Conservation (phyloP, 1,284 basidiomycete genomes). For the Fomitopsis betulina region DNA sequence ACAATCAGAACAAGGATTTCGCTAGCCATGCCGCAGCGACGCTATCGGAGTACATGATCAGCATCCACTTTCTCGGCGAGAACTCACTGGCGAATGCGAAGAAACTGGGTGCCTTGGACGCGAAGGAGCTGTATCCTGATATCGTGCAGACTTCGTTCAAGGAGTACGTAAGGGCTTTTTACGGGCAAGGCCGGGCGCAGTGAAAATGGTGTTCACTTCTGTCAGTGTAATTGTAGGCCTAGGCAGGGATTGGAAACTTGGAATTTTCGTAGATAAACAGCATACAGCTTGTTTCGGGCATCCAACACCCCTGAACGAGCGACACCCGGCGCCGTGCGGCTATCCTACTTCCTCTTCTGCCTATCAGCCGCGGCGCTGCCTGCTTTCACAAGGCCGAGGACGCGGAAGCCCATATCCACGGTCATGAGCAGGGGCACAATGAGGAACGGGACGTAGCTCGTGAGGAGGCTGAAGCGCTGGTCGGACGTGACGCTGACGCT, state of each 20-base stretch:
- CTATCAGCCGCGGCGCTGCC: constrained; percentile 1
- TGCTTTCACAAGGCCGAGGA: constrained; percentile 24
- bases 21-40: not conserved
- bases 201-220: not conserved
- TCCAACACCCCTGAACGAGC: too few relatives aligned
- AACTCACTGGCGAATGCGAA: constrained; percentile 21
- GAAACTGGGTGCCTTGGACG: constrained; percentile 20
- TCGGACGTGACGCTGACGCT: constrained; percentile 34
- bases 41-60: constrained; percentile 14
- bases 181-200: not conserved
- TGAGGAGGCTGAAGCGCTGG: constrained; percentile 53
- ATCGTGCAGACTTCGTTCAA: constrained; percentile 11
- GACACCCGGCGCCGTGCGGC: too few relatives aligned
- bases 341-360: constrained; percentile 1
- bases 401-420: constrained; percentile 61
- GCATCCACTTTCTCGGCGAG: constrained; percentile 19
- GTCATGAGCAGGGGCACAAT: constrained; percentile 68
- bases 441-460: constrained; percentile 75
- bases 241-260: too few relatives aligned
- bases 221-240: too few relatives aligned
- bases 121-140: constrained; percentile 21
- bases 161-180: constrained; percentile 15
- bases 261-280: too few relatives aligned
- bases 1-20: not conserved
- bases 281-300: too few relatives aligned